Conservation (phyloP, 495 filamentous ascomycete genomes). For the Amniculicola lignicola region DNA sequence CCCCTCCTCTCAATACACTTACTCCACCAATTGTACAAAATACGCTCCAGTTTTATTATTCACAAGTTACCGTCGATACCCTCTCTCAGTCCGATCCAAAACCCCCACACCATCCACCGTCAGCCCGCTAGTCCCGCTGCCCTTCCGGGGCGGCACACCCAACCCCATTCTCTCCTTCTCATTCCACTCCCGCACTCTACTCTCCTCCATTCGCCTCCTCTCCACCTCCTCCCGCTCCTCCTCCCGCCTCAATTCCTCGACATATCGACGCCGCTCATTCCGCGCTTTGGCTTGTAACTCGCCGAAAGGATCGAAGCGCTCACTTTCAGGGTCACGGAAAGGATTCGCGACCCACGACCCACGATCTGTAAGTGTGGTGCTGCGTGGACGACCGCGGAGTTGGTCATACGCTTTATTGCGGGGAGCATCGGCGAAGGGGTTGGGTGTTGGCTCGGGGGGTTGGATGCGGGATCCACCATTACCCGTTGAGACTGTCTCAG, state of each 20-base stretch:
- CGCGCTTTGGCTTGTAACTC: slow-evolving; percentile 29
- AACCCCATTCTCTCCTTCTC: slow-evolving; percentile 26
- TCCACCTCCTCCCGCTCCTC: background rate
- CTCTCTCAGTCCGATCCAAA: slow-evolving; percentile 13
- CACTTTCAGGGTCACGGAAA: slow-evolving; percentile 25
- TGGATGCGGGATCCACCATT: slow-evolving; percentile 10
- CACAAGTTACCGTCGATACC: slow-evolving; percentile 1
- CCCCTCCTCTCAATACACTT: too few species aligned
- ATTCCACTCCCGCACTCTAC: slow-evolving; percentile 17
- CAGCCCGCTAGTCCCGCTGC: slow-evolving; percentile 16
- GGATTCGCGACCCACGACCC: slow-evolving; percentile 24
- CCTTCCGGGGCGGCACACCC: slow-evolving; percentile 11
- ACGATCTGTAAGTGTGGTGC: slow-evolving; percentile 26
- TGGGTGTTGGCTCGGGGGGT: slow-evolving; percentile 16
- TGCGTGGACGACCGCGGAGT: slow-evolving; percentile 15
- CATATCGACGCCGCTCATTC: slow-evolving; percentile 16
- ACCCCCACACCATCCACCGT: slow-evolving; percentile 17
- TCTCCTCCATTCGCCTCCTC: slow-evolving; percentile 14
- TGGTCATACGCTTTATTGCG: slow-evolving; percentile 29
- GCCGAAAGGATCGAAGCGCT: slow-evolving; percentile 31
- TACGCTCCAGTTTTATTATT: too few species aligned
- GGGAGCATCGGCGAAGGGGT: slow-evolving; percentile 26
- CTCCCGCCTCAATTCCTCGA: slow-evolving; percentile 20
- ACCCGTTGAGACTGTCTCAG: slow-evolving; percentile 24
- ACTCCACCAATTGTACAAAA: too few species aligned